Evolutionary conservation across 192 early-diverging fungal genomes (phyloP), one percentile per base, ranked within the genome.

Genomic region (Coemansia sp.): DNA sequence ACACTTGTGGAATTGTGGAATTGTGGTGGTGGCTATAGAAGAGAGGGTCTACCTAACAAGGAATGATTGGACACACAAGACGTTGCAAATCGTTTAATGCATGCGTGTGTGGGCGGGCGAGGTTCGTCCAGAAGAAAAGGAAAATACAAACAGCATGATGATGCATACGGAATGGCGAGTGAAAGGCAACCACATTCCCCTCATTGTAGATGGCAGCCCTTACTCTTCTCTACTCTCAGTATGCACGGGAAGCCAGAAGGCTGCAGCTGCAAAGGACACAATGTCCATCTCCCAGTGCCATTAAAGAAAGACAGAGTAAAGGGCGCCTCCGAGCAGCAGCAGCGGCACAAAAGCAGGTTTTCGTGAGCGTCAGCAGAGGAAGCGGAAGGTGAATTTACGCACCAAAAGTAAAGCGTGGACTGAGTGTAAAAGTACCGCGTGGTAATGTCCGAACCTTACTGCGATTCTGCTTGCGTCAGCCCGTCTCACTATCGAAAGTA

Each of bases 381-480:
- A 27, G 24, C 31, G 16, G 29, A 33, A 17, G 53, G 53, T 34
- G 53, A 56, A 56, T 56, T 56, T 56, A 56, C 53, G 53, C 53
- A 56, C 53, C 33, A 34, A 56, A 56, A 56, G 53, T 56, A 56
- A 56, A 56, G 53, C 53, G 17, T 33, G 16, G 53, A 7, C 48
- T 51, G 29, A 14, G 27, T 3, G 29, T 19, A 17, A 16, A 33
- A 17, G 51, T 34, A 48, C 16, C 16, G 53, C 16, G 14, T 34
- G 31, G 53, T 56, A 56, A 56, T 56, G 53, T 33, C 53, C 53
- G 53, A 34, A 33, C 53, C 53, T 6, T 17, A 34, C 53, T 56
- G 53, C 53, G 53, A 56, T 35, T 56, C 53, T 56, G 31, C 53
- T 56, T 56, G 29, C 53, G 53, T 56, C 53, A 56, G 53, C 53